Evolutionary conservation across 305 asterid species (phyloP).

Genomic region (Euphrasia arctica): DNA sequence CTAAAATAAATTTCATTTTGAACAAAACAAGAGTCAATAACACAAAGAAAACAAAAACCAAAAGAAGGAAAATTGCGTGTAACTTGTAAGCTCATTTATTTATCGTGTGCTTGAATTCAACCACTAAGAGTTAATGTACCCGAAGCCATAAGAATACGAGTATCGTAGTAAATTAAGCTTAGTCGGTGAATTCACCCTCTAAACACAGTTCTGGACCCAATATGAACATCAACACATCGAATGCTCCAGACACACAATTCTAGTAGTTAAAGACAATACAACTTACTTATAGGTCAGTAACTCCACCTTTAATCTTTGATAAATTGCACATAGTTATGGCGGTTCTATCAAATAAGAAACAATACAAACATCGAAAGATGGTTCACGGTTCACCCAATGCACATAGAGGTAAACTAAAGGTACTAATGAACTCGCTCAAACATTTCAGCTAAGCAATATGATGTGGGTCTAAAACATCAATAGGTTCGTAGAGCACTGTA

Average conservation of each 20-base stretch:
- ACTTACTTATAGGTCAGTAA: slow-evolving; percentile 4
- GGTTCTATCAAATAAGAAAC: not conserved
- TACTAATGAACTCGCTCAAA: too few relatives aligned
- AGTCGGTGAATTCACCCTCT: not conserved
- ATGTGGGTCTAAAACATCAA: slow-evolving; percentile 68
- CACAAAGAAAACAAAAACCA: not conserved
- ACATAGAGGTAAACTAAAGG: too few relatives aligned
- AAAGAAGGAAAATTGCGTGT: not conserved
- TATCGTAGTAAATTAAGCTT: not conserved
- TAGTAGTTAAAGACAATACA: not conserved
- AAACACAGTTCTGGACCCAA: not conserved
- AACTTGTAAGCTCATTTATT: not conserved
- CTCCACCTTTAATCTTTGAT: not conserved
- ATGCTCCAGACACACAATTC: not conserved
- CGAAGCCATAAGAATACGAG: too few relatives aligned
- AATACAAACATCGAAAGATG: not conserved
- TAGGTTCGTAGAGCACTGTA: slow-evolving; percentile 77
- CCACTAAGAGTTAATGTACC: too few relatives aligned
- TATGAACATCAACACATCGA: not conserved
- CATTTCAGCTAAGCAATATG: not conserved
- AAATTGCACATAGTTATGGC: slow-evolving; percentile 12
- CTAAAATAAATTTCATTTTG: too few relatives aligned
- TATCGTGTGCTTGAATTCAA: not conserved
- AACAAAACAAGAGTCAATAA: too few relatives aligned
- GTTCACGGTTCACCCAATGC: too few relatives aligned